phyloP scores from a whole-genome alignment of 805 yeast genomes.

The Metschnikowia chrysomelidarum region DNA sequence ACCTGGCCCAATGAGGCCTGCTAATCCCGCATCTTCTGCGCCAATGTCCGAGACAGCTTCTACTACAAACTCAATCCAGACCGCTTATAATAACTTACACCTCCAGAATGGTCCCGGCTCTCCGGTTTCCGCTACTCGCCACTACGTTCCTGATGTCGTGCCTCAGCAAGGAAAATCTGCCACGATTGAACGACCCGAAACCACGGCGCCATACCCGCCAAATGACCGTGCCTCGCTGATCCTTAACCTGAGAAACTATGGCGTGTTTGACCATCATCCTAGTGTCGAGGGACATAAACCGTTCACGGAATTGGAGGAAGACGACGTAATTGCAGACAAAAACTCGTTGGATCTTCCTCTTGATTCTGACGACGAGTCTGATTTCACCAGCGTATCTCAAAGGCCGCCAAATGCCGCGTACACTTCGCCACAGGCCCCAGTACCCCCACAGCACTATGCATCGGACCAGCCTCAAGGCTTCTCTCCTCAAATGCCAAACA shows the following conservation, averaged over 20 bases:
- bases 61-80: not conserved
- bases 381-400: constrained; percentile 77
- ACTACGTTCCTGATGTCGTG: constrained; percentile 32
- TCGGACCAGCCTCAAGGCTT: constrained; percentile 1
- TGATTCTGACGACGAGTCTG: constrained; percentile 51
- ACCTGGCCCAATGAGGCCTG: too few species aligned
- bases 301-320: constrained; percentile 38
- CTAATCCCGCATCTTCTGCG: too few species aligned
- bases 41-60: too few species aligned
- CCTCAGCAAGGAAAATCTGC: constrained; percentile 29
- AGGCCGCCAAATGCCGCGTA: constrained; percentile 60
- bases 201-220: constrained; percentile 27
- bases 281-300: constrained; percentile 47
- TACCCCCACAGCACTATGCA: constrained; percentile 3
- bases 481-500: constrained; percentile 2
- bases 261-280: constrained; percentile 46
- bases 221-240: constrained; percentile 18
- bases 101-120: constrained; percentile 34
- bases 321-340: constrained; percentile 12
- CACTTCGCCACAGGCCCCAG: constrained; percentile 10
- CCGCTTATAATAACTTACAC: constrained; percentile 17
- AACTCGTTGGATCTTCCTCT: constrained; percentile 13
- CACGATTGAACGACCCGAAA: constrained; percentile 19
- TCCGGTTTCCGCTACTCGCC: constrained; percentile 30
- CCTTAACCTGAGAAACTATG: constrained; percentile 21